Evolutionary conservation across 495 filamentous ascomycete species (phyloP), one percentile per base, ranked within the genome.

Genomic region (Friedmanniomyces simplex): DNA sequence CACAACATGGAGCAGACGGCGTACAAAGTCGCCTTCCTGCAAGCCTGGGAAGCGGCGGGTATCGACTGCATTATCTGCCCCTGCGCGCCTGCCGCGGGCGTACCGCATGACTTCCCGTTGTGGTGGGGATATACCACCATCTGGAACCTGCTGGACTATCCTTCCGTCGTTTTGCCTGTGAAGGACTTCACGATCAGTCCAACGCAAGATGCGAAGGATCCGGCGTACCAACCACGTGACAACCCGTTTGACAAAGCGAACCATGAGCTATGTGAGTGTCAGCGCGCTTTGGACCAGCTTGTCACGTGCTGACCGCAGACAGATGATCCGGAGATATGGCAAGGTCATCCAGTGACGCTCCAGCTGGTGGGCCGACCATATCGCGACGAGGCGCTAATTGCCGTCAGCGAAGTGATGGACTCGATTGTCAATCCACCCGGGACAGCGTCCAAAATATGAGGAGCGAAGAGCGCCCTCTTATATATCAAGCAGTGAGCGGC

Each of bases 21-120:
- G 13, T 58, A 45, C 24, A 58, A 58, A 26, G 41, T 47, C 1
- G 47, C 47, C 2, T 52, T 51, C 49, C 55, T 46, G 48, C n/a
- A 52, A 26, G 51, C 57, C 11, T 59, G 57, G 50, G 45, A 59
- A 37, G 36, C 20, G 12, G 43, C 26, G 39, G 14, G 39, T 5
- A 54, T 59, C 7, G 57, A 59, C 57, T 54, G 57, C n/a, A 34
- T 54, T 22, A 12, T 59, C 2, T 59, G 57, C 25, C 57, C 51
- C 13, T 47, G 37, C 21, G 57, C 57, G 10, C 57, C 57, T 1
- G 20, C 25, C 11, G 57, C 51, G 13, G 42, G 39, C 21, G 32
- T 54, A 36, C 50, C 51, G 13, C 42, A 59, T 41, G 51, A 59
- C 41, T 46, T 48, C 16, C 41, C 51, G 24, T n/a, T 54, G 13